Base-by-base conservation (phyloP, 2,329 filamentous ascomycete genomes). In the Penicillium psychrosexuale region DNA sequence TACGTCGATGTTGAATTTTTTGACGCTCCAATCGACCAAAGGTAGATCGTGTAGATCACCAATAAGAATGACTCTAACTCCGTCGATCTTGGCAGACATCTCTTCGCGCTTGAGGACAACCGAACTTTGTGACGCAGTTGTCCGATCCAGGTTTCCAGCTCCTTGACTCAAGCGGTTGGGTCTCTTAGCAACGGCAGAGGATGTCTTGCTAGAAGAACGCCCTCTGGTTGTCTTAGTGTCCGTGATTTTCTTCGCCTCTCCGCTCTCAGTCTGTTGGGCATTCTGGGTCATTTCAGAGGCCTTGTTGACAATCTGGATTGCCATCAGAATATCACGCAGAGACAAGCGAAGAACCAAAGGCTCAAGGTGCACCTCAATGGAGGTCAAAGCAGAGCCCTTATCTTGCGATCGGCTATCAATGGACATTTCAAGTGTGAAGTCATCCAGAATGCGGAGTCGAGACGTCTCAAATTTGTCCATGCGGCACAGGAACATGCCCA, bases 381-480 rank as follows among this genome's bases (percentile, higher is more conserved):
- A 94, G 3, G 86, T 94, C 34, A 87, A 66, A 1, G 83, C 81
- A 12, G 83, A 82, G 24, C 80, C 79, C 57, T 78, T 79, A 28
- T 82, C 82, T 66, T 87, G 81, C 2, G 81, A 78, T 38, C 82
- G 79, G 61, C 84, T 86, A 66, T 99, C 93, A 78, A 99, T 85
- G 3, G 90, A 94, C 65, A 96, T 81, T 60, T 94, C 89, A 9
- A 97, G 79, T 3, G 91, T 96, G 71, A 99, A 99, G 72, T 99
- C 92, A 69, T 99, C 95, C 31, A 99, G 84, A 58, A 99, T 96
- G 17, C 94, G 86, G 44, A 99, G 81, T 36, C 91, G 85, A 38
- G 88, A 92, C 3, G 89, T 91, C 63, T 99, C 93, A 64, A 97
- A 97, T 60, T 87, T 90, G 72, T 99, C 95, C 94, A 99, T 99